These are phyloP conservation scores for Caryopteris hybrid DNA, from an alignment of 305 asterid genomes.

Conservation along the genomic window DNA sequence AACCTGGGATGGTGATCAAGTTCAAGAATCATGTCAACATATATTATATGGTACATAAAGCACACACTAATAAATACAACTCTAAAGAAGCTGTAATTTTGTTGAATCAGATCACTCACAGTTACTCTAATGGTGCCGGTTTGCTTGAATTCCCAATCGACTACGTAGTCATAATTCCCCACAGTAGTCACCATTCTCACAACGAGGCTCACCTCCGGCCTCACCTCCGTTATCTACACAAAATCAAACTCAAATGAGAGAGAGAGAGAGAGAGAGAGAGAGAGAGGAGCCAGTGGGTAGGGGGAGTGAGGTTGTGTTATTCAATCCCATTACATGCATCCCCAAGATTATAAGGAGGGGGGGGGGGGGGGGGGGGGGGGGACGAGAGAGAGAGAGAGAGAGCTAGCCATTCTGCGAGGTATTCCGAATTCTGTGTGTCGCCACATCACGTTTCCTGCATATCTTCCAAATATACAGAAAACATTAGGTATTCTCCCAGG, in stretches of 20 bases:
- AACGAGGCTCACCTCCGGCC: conserved; percentile 51
- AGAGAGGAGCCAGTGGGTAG: no score
- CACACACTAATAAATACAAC: no score
- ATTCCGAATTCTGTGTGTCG: conserved; percentile 55
- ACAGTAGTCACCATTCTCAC: conserved; percentile 61
- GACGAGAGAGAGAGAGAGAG: no score
- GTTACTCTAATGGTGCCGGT: conserved; percentile 48
- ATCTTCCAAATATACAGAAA: conserved; percentile 47
- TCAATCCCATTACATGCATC: no score
- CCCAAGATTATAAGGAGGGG: no score
- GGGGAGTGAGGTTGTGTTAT: no score
- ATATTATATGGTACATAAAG: no score
- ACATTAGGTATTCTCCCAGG: conserved; percentile 32
- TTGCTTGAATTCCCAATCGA: conserved; percentile 72
- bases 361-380: no score
- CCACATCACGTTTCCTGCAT: conserved; percentile 61
- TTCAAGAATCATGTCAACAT: neutral
- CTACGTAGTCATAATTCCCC: conserved; percentile 66
- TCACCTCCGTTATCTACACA: conserved; percentile 41
- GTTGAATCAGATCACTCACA: conserved; percentile 31
- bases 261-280: no score
- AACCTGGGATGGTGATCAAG: conserved; percentile 24
- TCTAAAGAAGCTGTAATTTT: no score
- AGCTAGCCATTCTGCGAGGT: conserved; percentile 26
- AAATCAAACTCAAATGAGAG: neutral